A percentile compares a stretch with the other conserved stretches of the same genome.
Evolutionary conservation across 495 filamentous ascomycete genomes (phyloP).

Genomic region (Mytilinidion resinicola): DNA sequence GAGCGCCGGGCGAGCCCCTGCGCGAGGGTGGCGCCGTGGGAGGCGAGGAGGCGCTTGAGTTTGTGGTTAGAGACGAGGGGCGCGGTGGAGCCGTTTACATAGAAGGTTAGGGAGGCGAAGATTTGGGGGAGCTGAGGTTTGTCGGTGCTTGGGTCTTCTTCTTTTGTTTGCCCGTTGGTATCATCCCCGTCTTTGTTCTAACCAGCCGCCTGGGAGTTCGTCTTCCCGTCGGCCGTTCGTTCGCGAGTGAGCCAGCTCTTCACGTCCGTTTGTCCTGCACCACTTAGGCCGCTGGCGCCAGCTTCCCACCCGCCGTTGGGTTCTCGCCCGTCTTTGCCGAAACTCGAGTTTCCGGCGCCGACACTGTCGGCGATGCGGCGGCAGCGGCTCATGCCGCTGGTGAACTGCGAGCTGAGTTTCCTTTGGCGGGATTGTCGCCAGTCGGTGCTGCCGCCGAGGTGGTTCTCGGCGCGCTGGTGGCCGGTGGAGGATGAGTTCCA

Average conservation of each 20-base stretch:
- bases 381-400: constrained; percentile 42
- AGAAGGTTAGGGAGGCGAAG: constrained; percentile 64
- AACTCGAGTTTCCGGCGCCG: constrained; percentile 43
- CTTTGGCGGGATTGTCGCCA: constrained; percentile 63
- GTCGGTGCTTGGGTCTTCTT: constrained; percentile 1
- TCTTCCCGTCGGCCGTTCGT: no score
- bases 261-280: constrained; percentile 38
- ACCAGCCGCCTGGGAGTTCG: neutral
- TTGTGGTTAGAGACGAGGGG: constrained; percentile 79
- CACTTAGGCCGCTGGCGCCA: constrained; percentile 40
- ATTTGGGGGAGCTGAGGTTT: constrained; percentile 37
- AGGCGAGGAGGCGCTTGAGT: constrained; percentile 69
- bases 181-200: neutral
- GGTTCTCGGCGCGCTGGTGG: constrained; percentile 68
- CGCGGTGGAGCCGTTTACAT: constrained; percentile 82
- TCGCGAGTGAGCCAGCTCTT: constrained; percentile 4
- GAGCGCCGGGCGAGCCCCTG: constrained; percentile 60
- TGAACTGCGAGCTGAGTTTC: constrained; percentile 66
- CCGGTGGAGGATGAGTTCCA: constrained; percentile 79
- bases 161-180: neutral
- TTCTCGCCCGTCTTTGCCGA: constrained; percentile 37
- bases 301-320: constrained; percentile 40
- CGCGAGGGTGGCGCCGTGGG: constrained; percentile 64
- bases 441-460: constrained; percentile 50
- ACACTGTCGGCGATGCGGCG: constrained; percentile 52